Evolutionary conservation across 306 rosid species (phyloP).

Genomic region (Trichosanthes cucumerina): DNA sequence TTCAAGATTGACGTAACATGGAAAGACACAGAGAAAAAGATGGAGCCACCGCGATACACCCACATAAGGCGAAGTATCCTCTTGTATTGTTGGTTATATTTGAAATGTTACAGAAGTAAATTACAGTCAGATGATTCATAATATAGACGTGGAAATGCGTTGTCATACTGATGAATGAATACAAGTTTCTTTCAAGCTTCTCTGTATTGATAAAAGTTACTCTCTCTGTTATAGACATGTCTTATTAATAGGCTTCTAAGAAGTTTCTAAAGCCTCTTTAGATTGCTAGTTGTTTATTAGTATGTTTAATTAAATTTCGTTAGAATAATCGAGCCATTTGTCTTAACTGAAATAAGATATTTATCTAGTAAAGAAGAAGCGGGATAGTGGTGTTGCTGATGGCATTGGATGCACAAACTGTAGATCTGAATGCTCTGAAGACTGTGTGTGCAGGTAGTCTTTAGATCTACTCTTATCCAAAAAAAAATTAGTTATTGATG

Average conservation of each 20-base stretch:
- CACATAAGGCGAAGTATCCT: slow-evolving; percentile 93
- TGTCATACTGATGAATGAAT: background rate
- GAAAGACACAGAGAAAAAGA: slow-evolving; percentile 56
- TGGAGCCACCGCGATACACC: slow-evolving; percentile 64
- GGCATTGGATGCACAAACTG: slow-evolving; percentile 73
- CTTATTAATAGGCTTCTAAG: background rate
- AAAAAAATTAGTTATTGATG: background rate
- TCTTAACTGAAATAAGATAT: slow-evolving; percentile 56
- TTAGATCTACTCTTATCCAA: background rate
- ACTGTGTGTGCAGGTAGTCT: slow-evolving; percentile 86
- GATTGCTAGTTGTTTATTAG: background rate
- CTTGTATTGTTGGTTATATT: slow-evolving; percentile 8
- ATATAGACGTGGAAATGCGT: background rate
- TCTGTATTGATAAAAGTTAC: background rate
- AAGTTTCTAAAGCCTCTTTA: background rate
- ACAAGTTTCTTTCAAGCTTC: background rate
- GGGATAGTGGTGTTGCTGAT: slow-evolving; percentile 44
- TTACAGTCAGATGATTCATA: background rate
- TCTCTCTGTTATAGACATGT: background rate
- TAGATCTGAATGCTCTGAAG: slow-evolving; percentile 48
- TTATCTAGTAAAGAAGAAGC: slow-evolving; percentile 83
- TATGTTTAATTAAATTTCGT: background rate
- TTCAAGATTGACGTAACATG: slow-evolving; percentile 68
- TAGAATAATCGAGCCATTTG: slow-evolving; percentile 9
- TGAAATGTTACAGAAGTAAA: slow-evolving; percentile 3